Evolutionary conservation across 2,329 filamentous ascomycete species (phyloP), one percentile per base, ranked within the genome.

Genomic region (Xylaria sp.): DNA sequence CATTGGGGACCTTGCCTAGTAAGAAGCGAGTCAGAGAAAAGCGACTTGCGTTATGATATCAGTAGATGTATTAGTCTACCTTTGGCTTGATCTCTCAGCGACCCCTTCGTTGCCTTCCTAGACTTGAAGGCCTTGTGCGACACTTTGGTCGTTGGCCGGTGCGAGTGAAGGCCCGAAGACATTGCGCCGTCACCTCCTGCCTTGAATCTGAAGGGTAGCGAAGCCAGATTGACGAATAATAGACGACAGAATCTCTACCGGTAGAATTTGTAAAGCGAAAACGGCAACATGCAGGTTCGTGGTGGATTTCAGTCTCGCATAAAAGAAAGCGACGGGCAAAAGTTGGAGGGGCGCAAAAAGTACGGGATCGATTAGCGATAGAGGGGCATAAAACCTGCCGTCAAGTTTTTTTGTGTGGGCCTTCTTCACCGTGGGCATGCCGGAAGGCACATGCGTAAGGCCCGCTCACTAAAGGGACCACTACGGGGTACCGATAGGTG

Each of bases 81-180:
- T 80, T 97, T 97, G 60, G 86, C 83, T 66, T 86, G 81, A 65
- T 96, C 91, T 73, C 94, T 91, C 71, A 97, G 76, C 59, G 91
- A 84, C 70, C 90, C 87, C 76, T 97, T 97, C 63, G 90, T 91
- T 47, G 92, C 85, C 79, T 96, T 92, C 73, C 87, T 87, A 60
- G 91, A 91, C 78, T 99, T 99, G 82, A 92, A 99, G 30, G 88
- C 75, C 80, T 99, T 99, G 77, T 96, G 87, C 66, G 83, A 78
- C 70, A 85, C 80, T 81, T 97, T 99, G 57, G 92, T 96, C 60
- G 92, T 97, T 71, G 90, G 90, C 74, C 93, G 85, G 76, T 99
- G 94, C 72, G 93, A 92, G 76, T 97, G 91, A 67, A 78, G 77
- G 71, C 82, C 80, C 76, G 85, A 83, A 71, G 90, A 87, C 90